These are phyloP conservation scores for Lachnellula cervina DNA, from an alignment of 2,329 filamentous ascomycete genomes.

Conservation along the genomic window DNA sequence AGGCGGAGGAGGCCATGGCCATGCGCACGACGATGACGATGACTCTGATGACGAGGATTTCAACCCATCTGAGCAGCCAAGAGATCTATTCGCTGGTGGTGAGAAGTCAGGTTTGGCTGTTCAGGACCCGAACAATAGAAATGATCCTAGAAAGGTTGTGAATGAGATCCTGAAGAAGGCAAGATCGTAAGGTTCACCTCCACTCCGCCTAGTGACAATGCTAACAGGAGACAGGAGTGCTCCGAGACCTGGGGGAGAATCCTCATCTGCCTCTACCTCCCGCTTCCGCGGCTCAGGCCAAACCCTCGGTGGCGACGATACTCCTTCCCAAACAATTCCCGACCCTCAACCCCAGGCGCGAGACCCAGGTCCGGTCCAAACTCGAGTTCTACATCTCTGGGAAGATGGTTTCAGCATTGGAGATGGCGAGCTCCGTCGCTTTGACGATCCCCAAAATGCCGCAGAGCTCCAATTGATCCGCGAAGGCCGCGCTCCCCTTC, in stretches of 20 bases:
- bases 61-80: conserved; percentile 51
- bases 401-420: conserved; percentile 81
- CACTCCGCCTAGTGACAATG: not conserved
- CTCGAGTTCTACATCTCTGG: conserved; percentile 74
- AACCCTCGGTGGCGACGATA: conserved; percentile 74
- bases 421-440: conserved; percentile 71
- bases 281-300: conserved; percentile 67
- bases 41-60: conserved; percentile 56
- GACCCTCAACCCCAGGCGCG: conserved; percentile 45
- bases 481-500: conserved; percentile 68
- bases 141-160: conserved; percentile 52
- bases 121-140: conserved; percentile 51
- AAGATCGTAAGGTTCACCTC: conserved; percentile 42
- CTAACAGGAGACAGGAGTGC: conserved; percentile 46
- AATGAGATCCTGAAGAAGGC: conserved; percentile 62
- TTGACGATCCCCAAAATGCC: conserved; percentile 72
- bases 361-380: conserved; percentile 41
- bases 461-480: conserved; percentile 71
- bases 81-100: conserved; percentile 76
- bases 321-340: conserved; percentile 63
- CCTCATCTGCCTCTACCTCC: conserved; percentile 41
- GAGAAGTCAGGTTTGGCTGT: conserved; percentile 75
- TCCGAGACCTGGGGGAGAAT: conserved; percentile 48
- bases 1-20: conserved; percentile 36
- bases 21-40: conserved; percentile 51